These are phyloP conservation scores for Haematococcus sp. DNA, from an alignment of 139 green algal genomes.

Conservation along the genomic window DNA sequence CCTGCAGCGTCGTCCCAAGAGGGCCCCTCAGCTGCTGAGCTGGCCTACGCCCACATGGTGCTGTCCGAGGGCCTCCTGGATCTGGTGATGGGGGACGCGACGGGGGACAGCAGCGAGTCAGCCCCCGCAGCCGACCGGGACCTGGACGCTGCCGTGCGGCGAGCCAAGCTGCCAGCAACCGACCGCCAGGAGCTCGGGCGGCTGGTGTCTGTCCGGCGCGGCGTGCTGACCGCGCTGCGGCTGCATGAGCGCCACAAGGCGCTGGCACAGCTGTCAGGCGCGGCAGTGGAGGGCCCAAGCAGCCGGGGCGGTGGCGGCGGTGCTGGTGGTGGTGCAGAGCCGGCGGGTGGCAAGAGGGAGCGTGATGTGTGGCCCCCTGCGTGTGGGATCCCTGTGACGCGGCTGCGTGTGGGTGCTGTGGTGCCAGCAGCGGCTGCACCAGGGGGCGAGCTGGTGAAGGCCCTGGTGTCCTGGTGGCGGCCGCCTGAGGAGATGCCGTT, in stretches of 20 bases:
- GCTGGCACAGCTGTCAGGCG: not conserved
- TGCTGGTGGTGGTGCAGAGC: not conserved
- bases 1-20: not conserved
- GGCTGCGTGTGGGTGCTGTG: not conserved
- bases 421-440: not conserved
- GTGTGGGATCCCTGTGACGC: slow-evolving; percentile 3
- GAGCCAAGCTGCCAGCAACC: too few species aligned
- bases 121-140: too few species aligned
- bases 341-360: not conserved
- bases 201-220: not conserved
- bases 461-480: not conserved
- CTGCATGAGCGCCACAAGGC: not conserved
- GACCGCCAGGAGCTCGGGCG: not conserved
- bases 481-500: not conserved
- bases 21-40: not conserved
- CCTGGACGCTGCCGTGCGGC: too few species aligned
- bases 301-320: too few species aligned
- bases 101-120: too few species aligned
- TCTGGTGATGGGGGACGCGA: too few species aligned
- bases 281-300: not conserved
- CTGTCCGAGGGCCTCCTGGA: not conserved
- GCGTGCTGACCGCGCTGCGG: not conserved
- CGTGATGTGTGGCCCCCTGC: not conserved
- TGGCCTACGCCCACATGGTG: slow-evolving; percentile 25
- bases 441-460: not conserved